Evolutionary conservation across 1,284 basidiomycete species (phyloP), one percentile per base, ranked within the genome.

Genomic region (Inonotus obliquus): DNA sequence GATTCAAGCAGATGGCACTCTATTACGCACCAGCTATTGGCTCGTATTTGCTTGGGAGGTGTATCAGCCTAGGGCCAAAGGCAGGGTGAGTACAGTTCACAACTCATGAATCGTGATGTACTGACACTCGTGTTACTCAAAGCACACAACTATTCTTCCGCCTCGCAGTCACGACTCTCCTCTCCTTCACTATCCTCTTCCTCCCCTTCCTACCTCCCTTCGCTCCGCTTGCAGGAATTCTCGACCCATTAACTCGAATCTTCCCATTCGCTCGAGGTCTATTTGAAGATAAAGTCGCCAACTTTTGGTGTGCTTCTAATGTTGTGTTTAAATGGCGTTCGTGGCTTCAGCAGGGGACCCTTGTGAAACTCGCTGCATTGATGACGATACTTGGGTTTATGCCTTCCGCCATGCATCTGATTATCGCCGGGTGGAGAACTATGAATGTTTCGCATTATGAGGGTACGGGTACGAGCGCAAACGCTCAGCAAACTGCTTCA

Each of bases 231-330:
- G 74, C 75, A 17, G 69, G 73, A 44, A 77, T 91, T 60, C 64
- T 79, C n/a, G 83, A 88, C 65, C 84, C 91, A 2, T 76, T 95
- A 51, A 79, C 79, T 25, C 87, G 95, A 14, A 93, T 97, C 66
- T 97, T 98, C 72, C 95, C 95, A 0, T 91, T 98, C 70, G 81
- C 84, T 4, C 86, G 93, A 47, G 94, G 95, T 7, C 79, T 98
- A 4, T 97, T 97, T 69, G 95, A 98, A 72, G 95, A 97, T 77
- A 97, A 97, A 72, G 95, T 98, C 23, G 92, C 94, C 51, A 98
- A 97, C 71, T 91, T 96, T 69, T 98, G 95, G 91, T 97, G 93
- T 71, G 90, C 92, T 23, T 84, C 87, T n/a, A 92, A 95, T 69
- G 86, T 94, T n/a, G 71, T 89, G 10, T 72, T 96, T 73, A 95